phyloP scores from a whole-genome alignment of 331 rosid species.

The Malus hybrid region DNA sequence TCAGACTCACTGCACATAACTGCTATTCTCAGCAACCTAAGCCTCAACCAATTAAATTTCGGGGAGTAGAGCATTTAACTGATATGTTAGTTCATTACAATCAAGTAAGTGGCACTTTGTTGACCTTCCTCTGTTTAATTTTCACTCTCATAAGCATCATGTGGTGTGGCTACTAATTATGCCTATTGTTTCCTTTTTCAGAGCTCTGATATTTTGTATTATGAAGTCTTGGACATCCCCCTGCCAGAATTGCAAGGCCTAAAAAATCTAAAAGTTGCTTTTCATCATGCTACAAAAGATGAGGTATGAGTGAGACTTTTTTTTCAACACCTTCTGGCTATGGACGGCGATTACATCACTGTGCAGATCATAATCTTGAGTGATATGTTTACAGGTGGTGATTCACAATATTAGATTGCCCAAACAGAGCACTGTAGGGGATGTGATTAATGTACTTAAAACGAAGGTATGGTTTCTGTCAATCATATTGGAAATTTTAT shows the following conservation, averaged over 20 bases:
- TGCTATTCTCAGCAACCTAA: slow-evolving; percentile 95
- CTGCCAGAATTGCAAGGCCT: slow-evolving; percentile 83
- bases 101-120: slow-evolving; percentile 45
- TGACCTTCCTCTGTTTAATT: neutral
- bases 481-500: neutral
- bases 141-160: neutral
- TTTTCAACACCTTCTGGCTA: neutral
- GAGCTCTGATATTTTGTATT: slow-evolving; percentile 80
- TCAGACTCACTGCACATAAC: slow-evolving; percentile 84
- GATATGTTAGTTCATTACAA: slow-evolving; percentile 86
- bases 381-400: slow-evolving; percentile 49
- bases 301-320: slow-evolving; percentile 45
- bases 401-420: slow-evolving; percentile 80
- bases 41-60: slow-evolving; percentile 80
- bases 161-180: slow-evolving; percentile 4
- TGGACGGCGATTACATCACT: neutral
- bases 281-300: slow-evolving; percentile 79
- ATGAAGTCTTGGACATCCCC: slow-evolving; percentile 90
- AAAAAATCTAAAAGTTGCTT: slow-evolving; percentile 81
- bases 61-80: slow-evolving; percentile 71
- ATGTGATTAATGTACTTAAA: slow-evolving; percentile 72
- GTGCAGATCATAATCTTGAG: neutral
- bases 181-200: slow-evolving; percentile 17
- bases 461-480: slow-evolving; percentile 48
- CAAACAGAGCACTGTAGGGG: slow-evolving; percentile 2